Base-by-base conservation (phyloP, 2,329 filamentous ascomycete genomes). In the Colletotrichum tropicicola region DNA sequence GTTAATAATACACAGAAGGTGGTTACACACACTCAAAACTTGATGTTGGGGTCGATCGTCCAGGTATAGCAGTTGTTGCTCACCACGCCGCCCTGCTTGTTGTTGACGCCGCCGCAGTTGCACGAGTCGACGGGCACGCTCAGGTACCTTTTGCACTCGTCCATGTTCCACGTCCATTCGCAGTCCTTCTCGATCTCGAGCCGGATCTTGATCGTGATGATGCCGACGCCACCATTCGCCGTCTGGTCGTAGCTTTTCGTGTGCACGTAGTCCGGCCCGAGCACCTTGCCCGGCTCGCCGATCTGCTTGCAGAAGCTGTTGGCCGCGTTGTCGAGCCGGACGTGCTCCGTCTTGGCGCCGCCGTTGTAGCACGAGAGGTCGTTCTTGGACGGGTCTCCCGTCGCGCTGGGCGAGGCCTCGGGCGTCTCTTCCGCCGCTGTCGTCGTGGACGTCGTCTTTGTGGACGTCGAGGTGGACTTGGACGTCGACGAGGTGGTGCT, bases 11-110 rank as follows among this genome's bases (percentile, higher is more conserved):
- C 10, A 35, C 32, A 15, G 12, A 35, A 10, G 10, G 28, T 30
- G 28, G 12, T 7, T 30, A 30, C 28, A 12, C 28, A 35, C 10
- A 35, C 10, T 35, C 9, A 35, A 5, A 12, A 12, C n/a, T n/a
- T n/a, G 6, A 35, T 10, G 32, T 67, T 21, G 4, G 65, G 65
- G 15, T 67, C 60, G 17, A 53, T 54, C 39, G 27, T 57, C 45
- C 58, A 66, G 32, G 13, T 58, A 15, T 66, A 67, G 55, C 64
- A 72, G 27, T 68, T 56, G 28, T 73, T 70, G 28, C 37, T 23
- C 19, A 73, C 67, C 15, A 13, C 47, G 4, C 73, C 71, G 19
- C 72, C 73, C 54, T 71, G 68, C 60, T 73, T 75, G 2, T 57
- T 52, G 3, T 71, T 63, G 6, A 65, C 65, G 0, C 63, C 68